phyloP scores from a whole-genome alignment of 345 rosid genomes.

The Orychophragmus violaceus region DNA sequence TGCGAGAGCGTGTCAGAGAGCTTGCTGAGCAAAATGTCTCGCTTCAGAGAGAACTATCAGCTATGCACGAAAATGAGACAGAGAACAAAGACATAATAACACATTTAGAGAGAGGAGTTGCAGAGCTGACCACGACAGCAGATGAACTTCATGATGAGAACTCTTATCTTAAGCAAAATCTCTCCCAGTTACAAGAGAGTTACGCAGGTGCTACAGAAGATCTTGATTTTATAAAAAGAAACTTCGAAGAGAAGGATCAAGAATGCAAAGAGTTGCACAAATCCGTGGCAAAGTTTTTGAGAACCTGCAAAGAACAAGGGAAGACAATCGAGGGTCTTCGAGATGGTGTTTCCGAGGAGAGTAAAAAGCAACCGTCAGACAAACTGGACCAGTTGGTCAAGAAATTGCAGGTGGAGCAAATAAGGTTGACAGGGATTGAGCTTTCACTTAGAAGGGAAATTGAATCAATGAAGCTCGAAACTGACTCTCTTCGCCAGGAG shows the following conservation, averaged over 20 bases:
- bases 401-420: slow-evolving; percentile 69
- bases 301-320: slow-evolving; percentile 80
- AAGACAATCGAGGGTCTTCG: slow-evolving; percentile 80
- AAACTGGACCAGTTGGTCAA: slow-evolving; percentile 41
- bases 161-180: slow-evolving; percentile 37
- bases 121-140: slow-evolving; percentile 45
- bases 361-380: slow-evolving; percentile 40
- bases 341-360: slow-evolving; percentile 43
- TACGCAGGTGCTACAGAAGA: slow-evolving; percentile 46
- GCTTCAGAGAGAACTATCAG: slow-evolving; percentile 76
- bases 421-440: slow-evolving; percentile 81
- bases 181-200: slow-evolving; percentile 55
- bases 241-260: slow-evolving; percentile 74
- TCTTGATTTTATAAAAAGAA: slow-evolving; percentile 48
- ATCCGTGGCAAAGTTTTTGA: slow-evolving; percentile 54
- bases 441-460: slow-evolving; percentile 68
- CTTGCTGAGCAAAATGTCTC: slow-evolving; percentile 95
- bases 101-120: slow-evolving; percentile 53
- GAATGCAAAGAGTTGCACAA: slow-evolving; percentile 90
- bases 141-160: slow-evolving; percentile 56
- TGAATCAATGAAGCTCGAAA: slow-evolving; percentile 56
- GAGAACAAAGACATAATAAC: slow-evolving; percentile 54
- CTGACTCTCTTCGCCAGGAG: slow-evolving; percentile 78
- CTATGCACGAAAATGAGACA: slow-evolving; percentile 59
- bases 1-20: slow-evolving; percentile 90